These are phyloP conservation scores for Aspergillus homomorphus DNA, from an alignment of 495 filamentous ascomycete genomes.

Conservation along the genomic window DNA sequence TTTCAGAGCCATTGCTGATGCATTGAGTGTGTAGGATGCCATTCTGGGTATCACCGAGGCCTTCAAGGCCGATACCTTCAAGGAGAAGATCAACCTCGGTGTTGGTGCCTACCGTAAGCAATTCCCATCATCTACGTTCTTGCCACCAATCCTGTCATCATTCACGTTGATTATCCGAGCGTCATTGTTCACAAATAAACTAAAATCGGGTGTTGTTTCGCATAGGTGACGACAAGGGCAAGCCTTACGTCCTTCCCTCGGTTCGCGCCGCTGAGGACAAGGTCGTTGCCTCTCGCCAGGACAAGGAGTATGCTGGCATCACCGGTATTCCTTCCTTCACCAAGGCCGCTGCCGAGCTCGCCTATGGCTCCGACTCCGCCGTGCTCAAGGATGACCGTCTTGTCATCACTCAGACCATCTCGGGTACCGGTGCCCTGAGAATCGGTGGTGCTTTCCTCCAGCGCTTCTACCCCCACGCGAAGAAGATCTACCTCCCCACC, in stretches of 20 bases:
- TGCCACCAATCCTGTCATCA: no score
- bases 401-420: constrained; percentile 96
- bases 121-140: background rate
- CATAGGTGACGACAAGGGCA: constrained; percentile 84
- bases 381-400: constrained; percentile 74
- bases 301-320: constrained; percentile 98
- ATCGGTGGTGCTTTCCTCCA: constrained; percentile 92
- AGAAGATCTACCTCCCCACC: constrained; percentile 92
- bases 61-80: constrained; percentile 91
- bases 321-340: constrained; percentile 93
- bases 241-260: constrained; percentile 95
- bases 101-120: constrained; percentile 54
- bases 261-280: constrained; percentile 86
- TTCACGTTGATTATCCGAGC: no score
- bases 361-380: constrained; percentile 77
- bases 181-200: background rate
- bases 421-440: constrained; percentile 90
- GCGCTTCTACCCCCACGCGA: constrained; percentile 82
- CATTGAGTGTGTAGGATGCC: constrained; percentile 52
- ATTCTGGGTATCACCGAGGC: constrained; percentile 98
- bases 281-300: constrained; percentile 68
- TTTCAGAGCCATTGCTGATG: constrained; percentile 29
- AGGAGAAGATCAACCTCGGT: constrained; percentile 96
- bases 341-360: constrained; percentile 82
- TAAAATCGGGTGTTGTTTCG: background rate